These are phyloP conservation scores for Juncus effusus DNA, from an alignment of 176 grass and related monocot genomes.

Conservation along the genomic window DNA sequence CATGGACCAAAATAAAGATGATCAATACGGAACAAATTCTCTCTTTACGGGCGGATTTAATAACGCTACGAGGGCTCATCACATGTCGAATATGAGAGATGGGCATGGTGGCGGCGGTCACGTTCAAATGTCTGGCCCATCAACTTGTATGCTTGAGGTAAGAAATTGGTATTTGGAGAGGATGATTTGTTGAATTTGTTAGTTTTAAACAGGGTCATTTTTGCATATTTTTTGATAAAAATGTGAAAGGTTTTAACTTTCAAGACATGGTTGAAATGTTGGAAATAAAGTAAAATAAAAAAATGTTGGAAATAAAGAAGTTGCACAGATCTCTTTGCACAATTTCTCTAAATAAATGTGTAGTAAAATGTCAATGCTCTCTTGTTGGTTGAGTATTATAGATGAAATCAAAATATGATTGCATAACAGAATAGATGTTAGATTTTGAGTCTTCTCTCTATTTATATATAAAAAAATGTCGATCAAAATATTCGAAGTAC, in stretches of 20 bases:
- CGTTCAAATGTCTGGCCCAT: conserved; percentile 20
- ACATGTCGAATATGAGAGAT: conserved; percentile 37
- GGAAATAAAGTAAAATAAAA: no score
- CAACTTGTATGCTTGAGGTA: conserved; percentile 50
- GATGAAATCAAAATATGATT: no score
- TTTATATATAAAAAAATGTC: no score
- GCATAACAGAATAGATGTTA: no score
- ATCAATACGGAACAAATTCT: conserved; percentile 68
- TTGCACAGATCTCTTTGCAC: no score
- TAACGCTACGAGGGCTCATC: conserved; percentile 69
- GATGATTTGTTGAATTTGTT: conserved; percentile 1
- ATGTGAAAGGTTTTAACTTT: background rate
- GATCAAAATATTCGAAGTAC: no score
- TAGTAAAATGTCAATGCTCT: no score
- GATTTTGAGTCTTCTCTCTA: no score
- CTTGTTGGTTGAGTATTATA: no score
- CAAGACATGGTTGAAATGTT: no score
- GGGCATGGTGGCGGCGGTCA: conserved; percentile 25
- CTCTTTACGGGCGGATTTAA: conserved; percentile 99
- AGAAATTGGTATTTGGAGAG: conserved; percentile 2
- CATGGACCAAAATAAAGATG: conserved; percentile 37
- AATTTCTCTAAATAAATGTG: no score
- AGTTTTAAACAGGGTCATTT: background rate
- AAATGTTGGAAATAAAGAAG: no score
- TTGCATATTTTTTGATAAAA: conserved; percentile 1